phyloP scores from a whole-genome alignment of 2,329 filamentous ascomycete species.

The Neofusicoccum sp. region DNA sequence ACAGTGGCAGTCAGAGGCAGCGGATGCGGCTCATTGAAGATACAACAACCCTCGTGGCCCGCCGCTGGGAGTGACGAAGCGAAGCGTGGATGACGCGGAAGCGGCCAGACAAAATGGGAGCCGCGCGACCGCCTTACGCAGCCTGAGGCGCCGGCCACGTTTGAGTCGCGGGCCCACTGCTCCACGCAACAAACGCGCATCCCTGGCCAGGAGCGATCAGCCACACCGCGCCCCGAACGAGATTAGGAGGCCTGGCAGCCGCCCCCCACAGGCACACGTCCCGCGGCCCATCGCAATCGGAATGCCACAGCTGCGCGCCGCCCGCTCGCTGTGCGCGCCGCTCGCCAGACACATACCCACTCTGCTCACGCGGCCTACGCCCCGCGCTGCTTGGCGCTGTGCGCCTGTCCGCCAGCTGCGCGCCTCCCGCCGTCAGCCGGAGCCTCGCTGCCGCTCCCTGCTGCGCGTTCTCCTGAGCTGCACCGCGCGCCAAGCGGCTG shows the following conservation, averaged over 20 bases:
- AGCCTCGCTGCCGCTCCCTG: background rate
- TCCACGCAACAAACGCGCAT: conserved; percentile 9
- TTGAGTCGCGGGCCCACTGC: conserved; percentile 6
- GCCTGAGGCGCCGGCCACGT: conserved; percentile 9
- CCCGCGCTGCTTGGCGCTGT: background rate
- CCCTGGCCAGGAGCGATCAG: conserved; percentile 8
- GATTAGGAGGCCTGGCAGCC: conserved; percentile 3
- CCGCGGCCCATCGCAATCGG: conserved; percentile 12
- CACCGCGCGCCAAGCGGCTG: background rate
- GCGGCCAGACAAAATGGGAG: conserved; percentile 12
- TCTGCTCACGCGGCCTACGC: conserved; percentile 7
- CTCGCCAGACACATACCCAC: background rate
- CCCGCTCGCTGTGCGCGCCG: background rate
- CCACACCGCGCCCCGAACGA: conserved; percentile 18
- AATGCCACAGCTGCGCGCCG: background rate
- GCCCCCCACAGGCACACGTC: background rate
- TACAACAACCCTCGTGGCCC: background rate
- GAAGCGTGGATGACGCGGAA: conserved; percentile 9
- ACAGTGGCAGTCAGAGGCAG: background rate
- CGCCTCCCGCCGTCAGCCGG: background rate
- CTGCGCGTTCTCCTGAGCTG: background rate
- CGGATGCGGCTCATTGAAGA: conserved; percentile 9
- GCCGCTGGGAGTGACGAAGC: background rate
- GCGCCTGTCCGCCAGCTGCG: background rate
- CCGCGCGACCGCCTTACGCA: conserved; percentile 15